phyloP scores from a whole-genome alignment of 257 asterid species.

The Jasminum sambac region DNA sequence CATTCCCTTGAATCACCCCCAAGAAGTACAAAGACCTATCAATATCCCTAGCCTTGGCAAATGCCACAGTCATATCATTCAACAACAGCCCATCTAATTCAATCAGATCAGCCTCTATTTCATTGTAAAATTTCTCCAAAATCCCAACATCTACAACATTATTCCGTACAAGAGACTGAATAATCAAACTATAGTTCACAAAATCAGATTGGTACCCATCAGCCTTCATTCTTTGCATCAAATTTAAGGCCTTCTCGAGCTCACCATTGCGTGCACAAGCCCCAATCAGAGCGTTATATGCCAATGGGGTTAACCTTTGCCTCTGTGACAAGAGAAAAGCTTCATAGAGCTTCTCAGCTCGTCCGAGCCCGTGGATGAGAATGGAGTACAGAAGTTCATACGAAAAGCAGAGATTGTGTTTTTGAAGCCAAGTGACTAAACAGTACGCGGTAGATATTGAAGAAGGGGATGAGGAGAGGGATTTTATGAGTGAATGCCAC shows the following conservation, averaged over 20 bases:
- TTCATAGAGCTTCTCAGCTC: conserved; percentile 77
- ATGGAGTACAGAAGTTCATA: conserved; percentile 87
- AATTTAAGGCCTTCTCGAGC: conserved; percentile 79
- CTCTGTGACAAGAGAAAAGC: conserved; percentile 88
- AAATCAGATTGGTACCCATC: conserved; percentile 88
- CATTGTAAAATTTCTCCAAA: conserved; percentile 63
- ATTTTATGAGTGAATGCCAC: conserved; percentile 89
- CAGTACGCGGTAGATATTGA: conserved; percentile 64
- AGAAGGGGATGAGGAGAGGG: conserved; percentile 59
- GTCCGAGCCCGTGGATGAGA: conserved; percentile 77
- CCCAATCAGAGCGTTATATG: conserved; percentile 91
- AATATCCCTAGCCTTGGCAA: conserved; percentile 74
- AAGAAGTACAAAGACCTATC: conserved; percentile 65
- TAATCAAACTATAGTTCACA: conserved; percentile 81
- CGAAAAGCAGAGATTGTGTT: conserved; percentile 82
- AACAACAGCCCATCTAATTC: conserved; percentile 81
- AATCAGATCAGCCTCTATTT: conserved; percentile 68
- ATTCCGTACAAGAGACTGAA: conserved; percentile 70
- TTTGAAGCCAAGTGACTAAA: conserved; percentile 78
- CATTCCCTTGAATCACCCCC: conserved; percentile 74
- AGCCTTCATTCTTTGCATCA: conserved; percentile 82
- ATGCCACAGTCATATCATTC: conserved; percentile 74
- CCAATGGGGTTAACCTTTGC: conserved; percentile 72
- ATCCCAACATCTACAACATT: conserved; percentile 52
- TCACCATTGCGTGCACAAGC: conserved; percentile 92